Evolutionary conservation across 805 yeast species (phyloP).

Genomic region (Candida broadrunensis): DNA sequence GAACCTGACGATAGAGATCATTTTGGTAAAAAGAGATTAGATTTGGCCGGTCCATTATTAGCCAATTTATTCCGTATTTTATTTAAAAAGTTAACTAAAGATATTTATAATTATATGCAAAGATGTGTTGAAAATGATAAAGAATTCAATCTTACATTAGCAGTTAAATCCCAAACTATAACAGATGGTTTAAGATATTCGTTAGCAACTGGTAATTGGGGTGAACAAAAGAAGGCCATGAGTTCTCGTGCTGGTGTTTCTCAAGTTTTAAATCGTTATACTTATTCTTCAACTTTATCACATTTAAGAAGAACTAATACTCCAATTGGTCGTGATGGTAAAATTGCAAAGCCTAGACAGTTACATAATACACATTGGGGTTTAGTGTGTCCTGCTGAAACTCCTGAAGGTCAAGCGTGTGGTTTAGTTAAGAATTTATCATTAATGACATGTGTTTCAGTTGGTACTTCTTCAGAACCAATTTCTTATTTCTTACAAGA

Average conservation of each 20-base stretch:
- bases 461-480: slow-evolving; percentile 96
- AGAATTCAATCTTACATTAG: slow-evolving; percentile 93
- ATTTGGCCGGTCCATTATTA: slow-evolving; percentile 95
- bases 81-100: slow-evolving; percentile 92
- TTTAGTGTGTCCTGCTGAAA: slow-evolving; percentile 98
- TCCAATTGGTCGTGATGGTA: slow-evolving; percentile 99
- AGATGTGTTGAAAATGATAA: slow-evolving; percentile 97
- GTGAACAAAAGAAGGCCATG: slow-evolving; percentile 99
- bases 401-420: slow-evolving; percentile 99
- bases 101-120: slow-evolving; percentile 97
- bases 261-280: slow-evolving; percentile 95
- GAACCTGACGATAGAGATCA: slow-evolving; percentile 99
- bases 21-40: slow-evolving; percentile 97
- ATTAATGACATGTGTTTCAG: slow-evolving; percentile 95
- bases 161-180: slow-evolving; percentile 94
- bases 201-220: slow-evolving; percentile 99
- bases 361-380: slow-evolving; percentile 99
- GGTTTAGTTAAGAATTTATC: slow-evolving; percentile 97
- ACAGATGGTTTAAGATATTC: slow-evolving; percentile 98
- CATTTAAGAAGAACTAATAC: slow-evolving; percentile 99
- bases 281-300: slow-evolving; percentile 96
- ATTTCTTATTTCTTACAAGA: slow-evolving; percentile 90
- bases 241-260: slow-evolving; percentile 98
- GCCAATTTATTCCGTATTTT: slow-evolving; percentile 93
- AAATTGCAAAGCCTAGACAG: slow-evolving; percentile 98